Evolutionary conservation across 2,329 filamentous ascomycete genomes (phyloP), one percentile per base, ranked within the genome.

Genomic region (Myriosclerotinia curreyana): DNA sequence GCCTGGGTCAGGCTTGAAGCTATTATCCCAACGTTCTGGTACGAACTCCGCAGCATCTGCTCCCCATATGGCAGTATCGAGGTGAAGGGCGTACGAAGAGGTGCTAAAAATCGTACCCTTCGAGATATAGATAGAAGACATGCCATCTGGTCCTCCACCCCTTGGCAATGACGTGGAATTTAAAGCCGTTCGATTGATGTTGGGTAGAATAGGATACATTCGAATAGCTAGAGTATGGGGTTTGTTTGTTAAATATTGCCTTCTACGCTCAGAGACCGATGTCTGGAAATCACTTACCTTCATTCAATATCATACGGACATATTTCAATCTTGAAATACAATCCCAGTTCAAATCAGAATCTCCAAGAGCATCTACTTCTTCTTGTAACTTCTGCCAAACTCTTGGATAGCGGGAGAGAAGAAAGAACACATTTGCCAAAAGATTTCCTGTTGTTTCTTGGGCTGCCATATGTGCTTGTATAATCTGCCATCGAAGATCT

Each of bases 271-370:
- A 20, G 6, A 52, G 36, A 52, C 15, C 20, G 15, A 42, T 15
- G 40, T 42, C 40, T 12, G 9, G 20, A 8, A 36, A 28, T 55
- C 12, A 71, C 76, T 75, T 76, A 84, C 82, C 80, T 73, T 86
- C 84, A 66, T 85, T 82, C 61, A 86, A 68, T 36, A 81, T 82
- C 75, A 77, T 82, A 68, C 79, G 79, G 60, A 86, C 72, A 64
- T 85, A 86, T 62, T 78, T 79, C 70, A 84, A 76, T 38, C 78
- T 76, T 69, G 78, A 80, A 63, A 86, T 66, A 68, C 82, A 76
- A 48, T 78, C 77, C 59, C 80, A 80, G 0, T 77, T 79, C 0
- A 81, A 79, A n/a, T 73, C 69, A 2, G 68, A 67, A 4, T 72
- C 71, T 5, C 76, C 73, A 38, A 59, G 17, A 38, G 42, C 42